Base-by-base conservation (phyloP, 139 green algal genomes). In the Zygnema cylindricum region DNA sequence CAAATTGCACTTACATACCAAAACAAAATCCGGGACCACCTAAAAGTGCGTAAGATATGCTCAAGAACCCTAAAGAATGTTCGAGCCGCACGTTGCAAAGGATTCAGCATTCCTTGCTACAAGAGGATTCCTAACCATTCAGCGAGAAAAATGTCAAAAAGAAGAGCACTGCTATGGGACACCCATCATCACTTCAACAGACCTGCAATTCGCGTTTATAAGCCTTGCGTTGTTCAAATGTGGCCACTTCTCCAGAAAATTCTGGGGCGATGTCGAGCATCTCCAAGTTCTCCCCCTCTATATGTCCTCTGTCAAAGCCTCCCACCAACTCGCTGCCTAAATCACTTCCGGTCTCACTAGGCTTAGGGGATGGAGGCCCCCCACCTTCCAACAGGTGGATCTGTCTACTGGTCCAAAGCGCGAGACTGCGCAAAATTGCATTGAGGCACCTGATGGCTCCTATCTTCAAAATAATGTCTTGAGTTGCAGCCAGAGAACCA, bases 121-220 rank as follows among this genome's bases (percentile, higher is more conserved):
- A n/a, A n/a, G n/a, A n/a, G n/a, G n/a, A n/a, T n/a, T n/a, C n/a
- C n/a, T n/a, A n/a, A n/a, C n/a, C n/a, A n/a, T n/a, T n/a, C n/a
- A n/a, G n/a, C n/a, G n/a, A n/a, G n/a, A n/a, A n/a, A n/a, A n/a
- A n/a, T n/a, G n/a, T n/a, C n/a, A n/a, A n/a, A n/a, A n/a, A n/a
- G n/a, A n/a, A n/a, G n/a, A n/a, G n/a, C n/a, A n/a, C n/a, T n/a
- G n/a, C n/a, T n/a, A n/a, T n/a, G n/a, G n/a, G n/a, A n/a, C n/a
- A n/a, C n/a, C n/a, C n/a, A n/a, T n/a, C n/a, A n/a, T n/a, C n/a
- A n/a, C 49, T 63, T 11, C 16, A 7, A 79, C 77, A 39, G 11
- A 84, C 77, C 77, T 84, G 77, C 35, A 84, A 41, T 33, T 84
- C 77, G 30, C 35, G 77, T 33, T 84, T 84, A 33, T 84, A 84